These are phyloP conservation scores for Parietaria judaica DNA, from an alignment of 306 rosid species.

Conservation along the genomic window DNA sequence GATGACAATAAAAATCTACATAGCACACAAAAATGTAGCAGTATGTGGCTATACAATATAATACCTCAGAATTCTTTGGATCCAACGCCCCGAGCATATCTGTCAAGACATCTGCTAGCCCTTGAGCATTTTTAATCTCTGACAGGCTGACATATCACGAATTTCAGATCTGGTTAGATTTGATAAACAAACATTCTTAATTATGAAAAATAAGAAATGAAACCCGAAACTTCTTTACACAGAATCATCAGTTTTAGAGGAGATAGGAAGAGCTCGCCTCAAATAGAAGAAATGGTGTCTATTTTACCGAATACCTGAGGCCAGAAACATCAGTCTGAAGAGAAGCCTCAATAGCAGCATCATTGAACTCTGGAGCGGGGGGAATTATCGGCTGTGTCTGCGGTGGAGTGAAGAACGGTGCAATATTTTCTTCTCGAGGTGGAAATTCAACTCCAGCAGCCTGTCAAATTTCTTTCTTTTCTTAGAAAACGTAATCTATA, in stretches of 20 bases:
- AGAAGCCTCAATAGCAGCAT: slow-evolving; percentile 73
- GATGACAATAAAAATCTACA: no score
- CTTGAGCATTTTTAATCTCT: slow-evolving; percentile 79
- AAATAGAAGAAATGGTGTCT: not conserved
- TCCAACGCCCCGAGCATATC: slow-evolving; percentile 89
- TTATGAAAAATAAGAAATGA: not conserved
- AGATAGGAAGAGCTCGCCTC: not conserved
- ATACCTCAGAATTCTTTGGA: slow-evolving; percentile 68
- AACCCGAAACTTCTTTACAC: not conserved
- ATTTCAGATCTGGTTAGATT: slow-evolving; percentile 1
- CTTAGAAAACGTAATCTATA: not conserved
- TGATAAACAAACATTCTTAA: not conserved
- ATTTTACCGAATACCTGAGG: slow-evolving; percentile 46
- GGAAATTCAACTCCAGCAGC: slow-evolving; percentile 92
- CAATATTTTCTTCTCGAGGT: slow-evolving; percentile 69
- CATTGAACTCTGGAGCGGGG: slow-evolving; percentile 41
- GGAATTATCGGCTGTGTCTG: slow-evolving; percentile 67
- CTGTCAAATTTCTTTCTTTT: slow-evolving; percentile 25
- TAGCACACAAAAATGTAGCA: no score
- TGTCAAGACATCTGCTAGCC: slow-evolving; percentile 70
- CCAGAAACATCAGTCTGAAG: slow-evolving; percentile 82
- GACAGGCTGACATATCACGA: slow-evolving; percentile 40
- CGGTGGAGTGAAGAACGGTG: slow-evolving; percentile 87
- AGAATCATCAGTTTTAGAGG: not conserved
- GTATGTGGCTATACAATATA: not conserved